Evolutionary conservation across 345 rosid species (phyloP).

Genomic region (Gossypium ekmanianum): DNA sequence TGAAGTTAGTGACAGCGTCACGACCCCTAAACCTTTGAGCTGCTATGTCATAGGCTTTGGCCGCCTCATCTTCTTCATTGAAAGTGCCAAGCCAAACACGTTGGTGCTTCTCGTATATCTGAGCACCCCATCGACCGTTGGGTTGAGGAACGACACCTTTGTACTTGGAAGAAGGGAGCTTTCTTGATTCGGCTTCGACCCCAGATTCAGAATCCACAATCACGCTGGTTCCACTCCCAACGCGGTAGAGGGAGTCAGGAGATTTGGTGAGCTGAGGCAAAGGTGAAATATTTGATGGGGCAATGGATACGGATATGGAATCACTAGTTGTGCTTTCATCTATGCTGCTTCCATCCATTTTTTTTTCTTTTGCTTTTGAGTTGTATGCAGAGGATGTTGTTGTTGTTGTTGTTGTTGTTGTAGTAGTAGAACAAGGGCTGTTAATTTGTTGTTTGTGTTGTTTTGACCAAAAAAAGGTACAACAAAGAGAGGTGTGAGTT

Average conservation of each 20-base stretch:
- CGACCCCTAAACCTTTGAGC: slow-evolving; percentile 80
- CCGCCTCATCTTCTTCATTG: slow-evolving; percentile 79
- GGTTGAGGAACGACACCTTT: slow-evolving; percentile 98
- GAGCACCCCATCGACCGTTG: slow-evolving; percentile 95
- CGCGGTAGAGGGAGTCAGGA: slow-evolving; percentile 40
- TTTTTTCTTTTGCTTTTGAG: slow-evolving; percentile 12
- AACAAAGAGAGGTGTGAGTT: slow-evolving; percentile 9
- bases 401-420: not conserved
- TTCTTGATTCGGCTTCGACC: slow-evolving; percentile 71
- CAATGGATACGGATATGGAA: slow-evolving; percentile 34
- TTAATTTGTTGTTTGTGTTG: slow-evolving; percentile 9
- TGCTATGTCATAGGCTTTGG: slow-evolving; percentile 79
- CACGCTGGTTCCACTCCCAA: slow-evolving; percentile 61
- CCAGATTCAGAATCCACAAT: slow-evolving; percentile 59
- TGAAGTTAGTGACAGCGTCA: slow-evolving; percentile 79
- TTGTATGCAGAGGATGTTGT: not conserved
- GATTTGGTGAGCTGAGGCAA: slow-evolving; percentile 23
- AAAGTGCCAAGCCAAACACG: slow-evolving; percentile 95
- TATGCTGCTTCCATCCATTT: slow-evolving; percentile 51
- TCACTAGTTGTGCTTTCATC: slow-evolving; percentile 54
- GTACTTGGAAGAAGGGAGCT: slow-evolving; percentile 83
- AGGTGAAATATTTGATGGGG: slow-evolving; percentile 27
- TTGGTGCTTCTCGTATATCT: slow-evolving; percentile 96
- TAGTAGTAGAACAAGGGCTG: not conserved
- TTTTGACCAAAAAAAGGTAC: not conserved